These are phyloP conservation scores for Microdochium trichocladiopsis DNA, from an alignment of 2,329 filamentous ascomycete genomes.

Conservation along the genomic window DNA sequence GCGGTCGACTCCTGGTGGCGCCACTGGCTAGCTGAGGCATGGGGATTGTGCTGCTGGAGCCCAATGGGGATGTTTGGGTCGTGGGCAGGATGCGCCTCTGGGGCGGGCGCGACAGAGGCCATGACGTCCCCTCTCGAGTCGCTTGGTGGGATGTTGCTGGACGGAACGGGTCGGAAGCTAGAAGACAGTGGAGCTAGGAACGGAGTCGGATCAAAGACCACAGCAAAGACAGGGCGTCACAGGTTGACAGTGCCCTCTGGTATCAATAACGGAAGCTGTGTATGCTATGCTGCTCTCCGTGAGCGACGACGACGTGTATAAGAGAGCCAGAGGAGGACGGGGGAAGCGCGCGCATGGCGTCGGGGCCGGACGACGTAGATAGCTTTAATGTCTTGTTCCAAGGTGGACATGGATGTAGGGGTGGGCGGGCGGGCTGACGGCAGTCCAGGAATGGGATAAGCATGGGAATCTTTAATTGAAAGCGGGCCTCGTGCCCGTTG, in stretches of 20 bases:
- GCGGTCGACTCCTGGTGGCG: conserved; percentile 56
- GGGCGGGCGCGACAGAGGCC: background rate
- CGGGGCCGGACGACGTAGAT: background rate
- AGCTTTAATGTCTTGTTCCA: background rate
- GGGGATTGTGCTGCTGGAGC: conserved; percentile 36
- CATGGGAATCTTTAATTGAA: background rate
- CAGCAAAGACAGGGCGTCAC: no score
- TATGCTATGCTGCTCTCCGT: no score
- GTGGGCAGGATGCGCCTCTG: background rate
- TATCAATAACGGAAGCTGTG: no score
- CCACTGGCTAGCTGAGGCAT: conserved; percentile 52
- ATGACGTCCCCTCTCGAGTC: background rate
- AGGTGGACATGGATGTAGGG: background rate
- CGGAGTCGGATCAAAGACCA: no score
- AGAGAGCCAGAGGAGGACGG: no score
- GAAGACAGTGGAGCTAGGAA: no score
- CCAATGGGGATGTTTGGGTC: conserved; percentile 19
- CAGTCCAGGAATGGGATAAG: background rate
- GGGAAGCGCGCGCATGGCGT: no score
- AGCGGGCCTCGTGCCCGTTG: background rate
- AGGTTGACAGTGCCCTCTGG: no score
- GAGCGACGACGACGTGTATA: no score
- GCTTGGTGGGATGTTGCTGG: no score
- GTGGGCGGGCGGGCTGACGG: background rate
- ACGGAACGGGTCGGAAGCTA: no score